Evolutionary conservation across 2,329 filamentous ascomycete genomes (phyloP).

Genomic region (Fusarium denticulatum): DNA sequence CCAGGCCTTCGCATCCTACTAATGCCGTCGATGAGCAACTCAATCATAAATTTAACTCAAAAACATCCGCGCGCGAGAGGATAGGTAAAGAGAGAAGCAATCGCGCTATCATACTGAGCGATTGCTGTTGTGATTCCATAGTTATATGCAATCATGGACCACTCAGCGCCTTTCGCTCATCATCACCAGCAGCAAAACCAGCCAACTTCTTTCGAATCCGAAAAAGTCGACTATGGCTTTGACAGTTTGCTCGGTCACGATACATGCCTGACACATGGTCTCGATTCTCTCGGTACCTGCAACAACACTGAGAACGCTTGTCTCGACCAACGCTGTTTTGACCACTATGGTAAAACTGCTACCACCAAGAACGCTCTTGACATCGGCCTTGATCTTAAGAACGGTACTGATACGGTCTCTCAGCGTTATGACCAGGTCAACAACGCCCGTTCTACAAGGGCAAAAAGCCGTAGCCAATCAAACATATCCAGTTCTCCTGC

Average conservation of each 20-base stretch:
- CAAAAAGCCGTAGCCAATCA: constrained; percentile 23
- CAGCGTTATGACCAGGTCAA: constrained; percentile 6
- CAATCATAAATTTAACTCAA: not conserved
- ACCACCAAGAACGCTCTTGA: constrained; percentile 20
- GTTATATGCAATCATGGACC: constrained; percentile 31
- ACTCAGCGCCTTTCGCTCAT: constrained; percentile 36
- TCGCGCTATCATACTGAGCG: not conserved
- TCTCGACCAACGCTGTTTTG: constrained; percentile 44
- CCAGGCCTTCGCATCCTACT: constrained; percentile 19
- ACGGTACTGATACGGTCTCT: not conserved
- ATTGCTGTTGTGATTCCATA: constrained; percentile 11
- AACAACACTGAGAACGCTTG: constrained; percentile 48
- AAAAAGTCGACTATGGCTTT: constrained; percentile 47
- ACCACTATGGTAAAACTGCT: constrained; percentile 36
- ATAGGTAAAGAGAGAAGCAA: constrained; percentile 8
- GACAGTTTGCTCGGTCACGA: constrained; percentile 42
- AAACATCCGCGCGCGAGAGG: not conserved
- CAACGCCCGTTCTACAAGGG: constrained; percentile 9
- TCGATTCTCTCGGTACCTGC: constrained; percentile 43
- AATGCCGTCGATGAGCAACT: constrained; percentile 20
- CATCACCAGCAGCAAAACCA: constrained; percentile 29
- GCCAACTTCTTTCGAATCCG: constrained; percentile 32
- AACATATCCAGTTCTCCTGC: constrained; percentile 13
- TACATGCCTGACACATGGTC: constrained; percentile 37
- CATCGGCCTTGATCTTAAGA: constrained; percentile 31